Base-by-base conservation (phyloP, 73 alveolate species). In the Paramecium biaurelia region DNA sequence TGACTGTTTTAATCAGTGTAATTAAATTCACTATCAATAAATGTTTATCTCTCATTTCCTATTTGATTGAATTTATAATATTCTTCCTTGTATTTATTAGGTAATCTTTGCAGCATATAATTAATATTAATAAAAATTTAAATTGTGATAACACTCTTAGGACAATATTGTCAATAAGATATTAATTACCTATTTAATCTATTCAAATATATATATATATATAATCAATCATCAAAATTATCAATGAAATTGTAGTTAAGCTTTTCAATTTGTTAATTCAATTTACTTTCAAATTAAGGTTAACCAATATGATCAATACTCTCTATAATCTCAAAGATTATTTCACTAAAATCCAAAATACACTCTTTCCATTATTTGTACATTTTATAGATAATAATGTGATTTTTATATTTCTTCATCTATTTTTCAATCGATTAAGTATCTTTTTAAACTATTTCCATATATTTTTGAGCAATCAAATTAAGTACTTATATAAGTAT, bases 381-480 rank as follows among this genome's bases (percentile, higher is more conserved):
- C 84, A 63, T 63, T 24, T 63, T 63, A 63, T 63, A 63, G 23
- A 63, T 63, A 2, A 32, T 12, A 11, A 63, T 63, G 15, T 63
- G 84, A 24, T 63, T 63, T 14, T 63, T 63, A 20, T 26, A 63
- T 63, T 63, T 63, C 26, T 63, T 63, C 84, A 63, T 63, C 11
- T 63, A 5, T 63, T 26, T 63, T 63, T 63, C 84, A 63, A 63
- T 63, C 4, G 20, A 63, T 63, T 26, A 30, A 2, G 43, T 30
- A 32, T 63, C 84, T 63, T 63, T 26, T 63, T 63, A 63, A 4
- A 63, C 84, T 30, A 63, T 63, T 63, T 63, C 84, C 84, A 63
- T 63, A 32, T 63, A 63, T 63, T 32, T 63, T n/a, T 63, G 12
- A 30, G 84, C 84, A 30, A 63, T 63, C 49, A 14, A 63, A 63